Conservation (phyloP, 208 protist genomes). For the Wallacemonas rigidus region DNA sequence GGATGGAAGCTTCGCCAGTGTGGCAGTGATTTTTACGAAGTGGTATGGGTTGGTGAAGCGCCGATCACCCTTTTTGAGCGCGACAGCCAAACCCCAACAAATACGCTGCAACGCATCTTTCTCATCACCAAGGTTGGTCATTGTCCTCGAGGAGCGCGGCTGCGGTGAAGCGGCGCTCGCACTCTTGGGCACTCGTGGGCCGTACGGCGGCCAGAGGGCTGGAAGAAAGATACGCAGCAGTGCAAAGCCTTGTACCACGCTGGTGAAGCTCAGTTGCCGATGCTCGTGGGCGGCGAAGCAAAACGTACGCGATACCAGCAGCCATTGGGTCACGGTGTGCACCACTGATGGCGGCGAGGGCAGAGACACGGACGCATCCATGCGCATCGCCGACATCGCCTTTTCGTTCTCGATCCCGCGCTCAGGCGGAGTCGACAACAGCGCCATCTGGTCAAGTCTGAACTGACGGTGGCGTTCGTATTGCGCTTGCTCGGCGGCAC, state of each 20-base stretch:
- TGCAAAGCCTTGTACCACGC: conserved; percentile 68
- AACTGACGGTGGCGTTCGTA: conserved; percentile 11
- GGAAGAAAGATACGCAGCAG: conserved; percentile 72
- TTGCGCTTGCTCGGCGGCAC: conserved; percentile 6
- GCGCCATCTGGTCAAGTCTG: neutral
- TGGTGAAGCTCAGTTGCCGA: conserved; percentile 66
- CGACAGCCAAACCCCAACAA: conserved; percentile 46
- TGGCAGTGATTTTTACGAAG: conserved; percentile 71
- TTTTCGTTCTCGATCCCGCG: neutral
- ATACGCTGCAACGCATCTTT: conserved; percentile 48
- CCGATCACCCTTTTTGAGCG: conserved; percentile 50
- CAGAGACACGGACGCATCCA: neutral
- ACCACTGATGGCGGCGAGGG: neutral
- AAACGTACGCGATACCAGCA: conserved; percentile 33
- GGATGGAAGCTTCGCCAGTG: conserved; percentile 55
- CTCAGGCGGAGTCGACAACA: neutral
- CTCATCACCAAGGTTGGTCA: conserved; percentile 31
- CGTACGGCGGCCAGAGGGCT: conserved; percentile 47
- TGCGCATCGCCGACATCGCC: neutral
- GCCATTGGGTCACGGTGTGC: conserved; percentile 1
- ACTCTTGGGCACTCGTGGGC: neutral
- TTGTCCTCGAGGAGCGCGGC: neutral
- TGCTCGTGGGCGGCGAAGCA: conserved; percentile 29
- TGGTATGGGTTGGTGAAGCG: conserved; percentile 74
- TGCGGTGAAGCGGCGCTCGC: neutral